Base-by-base conservation (phyloP, 495 filamentous ascomycete genomes). In the Achaetomiella virescens region DNA sequence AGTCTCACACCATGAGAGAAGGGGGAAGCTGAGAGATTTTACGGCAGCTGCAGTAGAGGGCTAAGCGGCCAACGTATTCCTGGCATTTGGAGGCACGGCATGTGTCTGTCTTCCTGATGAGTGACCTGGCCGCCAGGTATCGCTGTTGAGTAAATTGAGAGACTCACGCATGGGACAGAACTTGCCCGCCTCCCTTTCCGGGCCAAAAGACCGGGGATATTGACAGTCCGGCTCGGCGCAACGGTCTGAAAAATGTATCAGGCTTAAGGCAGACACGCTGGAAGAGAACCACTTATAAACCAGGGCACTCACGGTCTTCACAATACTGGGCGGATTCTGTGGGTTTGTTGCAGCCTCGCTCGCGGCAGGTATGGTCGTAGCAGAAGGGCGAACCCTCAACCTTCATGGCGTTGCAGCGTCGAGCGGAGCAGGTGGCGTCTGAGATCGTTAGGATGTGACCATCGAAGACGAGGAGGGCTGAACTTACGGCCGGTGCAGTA, bases 401-500 rank as follows among this genome's bases (percentile, higher is more conserved):
- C 57, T 66, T 70, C 20, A 48, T 45, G 11, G 52, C 45, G 1
- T 17, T 29, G 29, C 70, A 72, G 3, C 46, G 50, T 10, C 35
- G 21, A 7, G 44, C 57, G 1, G 61, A 45, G 54, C 70, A 72
- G 33, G 47, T 59, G 31, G 61, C 66, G 17, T 71, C 70, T 72
- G 48, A n/a, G 1, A 6, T 14, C 15, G n/a, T 21, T 24, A 24
- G 35, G 14, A 22, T 55, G 2, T 14, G 4, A 2, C 20, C 2
- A 14, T 15, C 1, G 35, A 40, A 5, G 35, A 20, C 6, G 15
- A 10, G 2, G 0, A 21, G 11, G 17, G 36, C 6, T 11, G 20
- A 11, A 55, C 70, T 54, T 25, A 72, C 70, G 70, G 1, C 58
- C 33, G 15, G 51, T 52, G 33, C 70, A 72, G 25, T 49, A 68